These are phyloP conservation scores for Casuarina cunninghamiana DNA, from an alignment of 306 rosid genomes.

Conservation along the genomic window DNA sequence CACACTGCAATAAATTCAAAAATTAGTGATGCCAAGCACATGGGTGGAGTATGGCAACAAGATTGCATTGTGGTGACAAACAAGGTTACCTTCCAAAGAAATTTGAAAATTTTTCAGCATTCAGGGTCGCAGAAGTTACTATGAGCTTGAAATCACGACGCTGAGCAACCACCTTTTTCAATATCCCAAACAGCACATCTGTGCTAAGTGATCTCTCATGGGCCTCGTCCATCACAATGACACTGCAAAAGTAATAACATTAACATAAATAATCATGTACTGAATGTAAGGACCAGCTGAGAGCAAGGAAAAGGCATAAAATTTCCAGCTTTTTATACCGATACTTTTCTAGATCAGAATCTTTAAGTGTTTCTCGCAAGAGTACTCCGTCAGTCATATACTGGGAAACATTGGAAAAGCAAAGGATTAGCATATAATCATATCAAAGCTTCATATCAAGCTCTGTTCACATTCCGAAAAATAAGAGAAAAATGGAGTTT, in stretches of 20 bases:
- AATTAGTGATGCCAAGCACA: constrained; percentile 23
- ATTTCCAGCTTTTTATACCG: constrained; percentile 52
- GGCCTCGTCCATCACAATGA: constrained; percentile 98
- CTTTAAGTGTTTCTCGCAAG: constrained; percentile 94
- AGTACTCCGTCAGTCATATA: constrained; percentile 99
- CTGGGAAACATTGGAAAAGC: constrained; percentile 47
- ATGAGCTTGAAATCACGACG: constrained; percentile 97
- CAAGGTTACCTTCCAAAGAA: constrained; percentile 89
- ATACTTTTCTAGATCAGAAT: constrained; percentile 92
- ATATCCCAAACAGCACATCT: constrained; percentile 91
- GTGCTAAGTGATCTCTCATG: constrained; percentile 95
- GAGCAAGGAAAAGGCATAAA: background rate
- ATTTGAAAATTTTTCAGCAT: constrained; percentile 87
- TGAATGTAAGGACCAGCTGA: constrained; percentile 20
- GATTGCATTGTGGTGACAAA: constrained; percentile 1
- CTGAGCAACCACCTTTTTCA: constrained; percentile 92
- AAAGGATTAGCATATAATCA: constrained; percentile 28
- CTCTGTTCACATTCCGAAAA: constrained; percentile 9
- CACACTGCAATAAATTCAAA: constrained; percentile 61
- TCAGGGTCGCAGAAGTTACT: constrained; percentile 94
- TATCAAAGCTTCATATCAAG: constrained; percentile 1
- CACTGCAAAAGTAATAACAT: constrained; percentile 53
- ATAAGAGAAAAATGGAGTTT: background rate
- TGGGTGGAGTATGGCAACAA: background rate
- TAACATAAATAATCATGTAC: constrained; percentile 20